Base-by-base conservation (phyloP, 768 basidiomycete species). In the Leccinum olivaceopallidum region DNA sequence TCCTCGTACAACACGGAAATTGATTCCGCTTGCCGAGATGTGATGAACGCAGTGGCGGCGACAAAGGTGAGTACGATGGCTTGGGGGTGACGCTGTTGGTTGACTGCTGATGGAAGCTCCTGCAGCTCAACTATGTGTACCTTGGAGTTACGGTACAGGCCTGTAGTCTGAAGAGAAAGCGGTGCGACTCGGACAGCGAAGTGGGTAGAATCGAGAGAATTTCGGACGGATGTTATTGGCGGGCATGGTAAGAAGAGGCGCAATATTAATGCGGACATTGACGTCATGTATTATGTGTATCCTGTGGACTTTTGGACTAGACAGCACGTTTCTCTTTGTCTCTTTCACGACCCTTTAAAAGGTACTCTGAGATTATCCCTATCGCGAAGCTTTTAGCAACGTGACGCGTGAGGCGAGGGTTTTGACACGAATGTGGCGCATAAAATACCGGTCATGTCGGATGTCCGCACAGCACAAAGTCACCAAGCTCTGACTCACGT, bases 111-210 rank as follows among this genome's bases (percentile, higher is more conserved):
- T 13, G 0, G 5, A 28, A 36, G 18, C 13, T 12, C 5, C n/a
- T 26, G 7, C 49, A 50, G 49, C 49, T 50, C 24, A 26, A 26
- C 49, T 50, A 22, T 16, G 49, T 50, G 13, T 26, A 50, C 24
- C 59, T 58, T 37, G 51, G 59, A 1, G 62, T 68, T n/a, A 52
- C 37, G 30, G 26, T 66, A 9, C 51, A 62, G 6, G 24, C 42
- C 5, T 53, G 56, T 51, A 16, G n/a, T 48, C 37, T 47, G 53
- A 72, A 70, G 58, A 63, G 71, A 16, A 70, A 66, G 24, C 30
- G 57, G 24, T 37, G 50, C 14, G 69, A 65, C 39, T 32, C 32
- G 32, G 32, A 32, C 5, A 16, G 53, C 8, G 67, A 63, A 3
- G 14, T 18, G 13, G 60, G 63, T 22, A 39, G 24, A 6, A 59